phyloP scores from a whole-genome alignment of 148 eudicot genomes.

The Cornus florida region DNA sequence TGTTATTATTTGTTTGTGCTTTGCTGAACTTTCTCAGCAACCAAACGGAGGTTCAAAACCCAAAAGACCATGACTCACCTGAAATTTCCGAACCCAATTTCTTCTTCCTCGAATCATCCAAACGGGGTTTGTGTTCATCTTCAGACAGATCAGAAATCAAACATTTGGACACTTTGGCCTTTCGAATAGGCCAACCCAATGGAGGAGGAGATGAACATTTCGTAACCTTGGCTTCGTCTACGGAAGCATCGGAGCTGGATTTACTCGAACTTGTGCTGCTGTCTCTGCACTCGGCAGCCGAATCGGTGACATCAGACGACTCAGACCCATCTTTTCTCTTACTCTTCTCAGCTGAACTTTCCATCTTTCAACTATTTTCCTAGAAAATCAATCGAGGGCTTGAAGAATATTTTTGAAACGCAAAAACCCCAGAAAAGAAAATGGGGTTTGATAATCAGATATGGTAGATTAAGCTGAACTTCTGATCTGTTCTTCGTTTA shows the following conservation, averaged over 20 bases:
- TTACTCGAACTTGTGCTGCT: constrained; percentile 42
- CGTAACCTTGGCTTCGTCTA: constrained; percentile 15
- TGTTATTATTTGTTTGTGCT: neutral
- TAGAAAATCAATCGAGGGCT: neutral
- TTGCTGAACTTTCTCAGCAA: neutral
- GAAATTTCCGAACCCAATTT: constrained; percentile 53
- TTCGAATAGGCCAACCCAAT: constrained; percentile 81
- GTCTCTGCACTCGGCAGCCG: constrained; percentile 35
- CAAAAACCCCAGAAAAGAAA: neutral
- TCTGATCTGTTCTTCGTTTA: neutral
- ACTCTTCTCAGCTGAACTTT: constrained; percentile 18
- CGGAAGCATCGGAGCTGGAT: constrained; percentile 38
- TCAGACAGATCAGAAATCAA: constrained; percentile 29
- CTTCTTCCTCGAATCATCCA: constrained; percentile 42
- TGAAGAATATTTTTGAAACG: constrained; percentile 12
- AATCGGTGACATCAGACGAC: constrained; percentile 27
- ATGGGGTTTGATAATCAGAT: neutral
- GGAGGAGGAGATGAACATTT: constrained; percentile 41
- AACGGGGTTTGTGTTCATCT: constrained; percentile 25
- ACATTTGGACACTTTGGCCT: constrained; percentile 38
- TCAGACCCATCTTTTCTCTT: constrained; percentile 32
- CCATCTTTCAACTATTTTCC: constrained; percentile 19
- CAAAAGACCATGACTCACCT: constrained; percentile 42
- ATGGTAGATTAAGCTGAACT: too few species aligned
- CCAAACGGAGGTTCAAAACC: neutral